Evolutionary conservation across 2,329 filamentous ascomycete species (phyloP).

Genomic region (Cercospora berteroae): DNA sequence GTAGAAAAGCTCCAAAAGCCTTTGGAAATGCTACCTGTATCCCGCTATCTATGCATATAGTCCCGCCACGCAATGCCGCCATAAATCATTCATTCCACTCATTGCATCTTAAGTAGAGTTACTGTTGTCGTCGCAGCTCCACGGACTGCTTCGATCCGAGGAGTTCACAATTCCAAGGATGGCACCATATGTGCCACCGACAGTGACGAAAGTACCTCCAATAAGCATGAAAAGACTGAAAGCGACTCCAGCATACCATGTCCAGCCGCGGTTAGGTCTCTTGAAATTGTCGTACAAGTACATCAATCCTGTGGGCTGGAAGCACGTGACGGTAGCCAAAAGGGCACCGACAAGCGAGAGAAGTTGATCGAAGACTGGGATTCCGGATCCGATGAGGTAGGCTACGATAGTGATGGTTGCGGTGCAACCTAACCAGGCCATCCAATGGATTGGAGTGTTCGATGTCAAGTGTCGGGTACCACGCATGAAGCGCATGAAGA

Average conservation of each 20-base stretch:
- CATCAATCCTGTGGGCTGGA: conserved; percentile 42
- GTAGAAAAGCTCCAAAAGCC: neutral
- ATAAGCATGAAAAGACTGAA: conserved; percentile 37
- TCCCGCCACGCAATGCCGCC: neutral
- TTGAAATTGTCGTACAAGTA: conserved; percentile 47
- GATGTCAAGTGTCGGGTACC: conserved; percentile 28
- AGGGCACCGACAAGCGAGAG: conserved; percentile 30
- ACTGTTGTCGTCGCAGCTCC: conserved; percentile 33
- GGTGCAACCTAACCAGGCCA: conserved; percentile 26
- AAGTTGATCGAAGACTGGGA: conserved; percentile 29
- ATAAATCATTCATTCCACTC: neutral
- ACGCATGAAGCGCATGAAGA: conserved; percentile 32
- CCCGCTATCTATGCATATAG: neutral
- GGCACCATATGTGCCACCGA: conserved; percentile 48
- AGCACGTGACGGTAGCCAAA: conserved; percentile 28
- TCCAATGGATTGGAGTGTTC: conserved; percentile 27
- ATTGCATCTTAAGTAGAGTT: conserved; percentile 28
- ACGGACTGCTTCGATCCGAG: conserved; percentile 17
- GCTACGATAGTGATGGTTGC: conserved; percentile 22
- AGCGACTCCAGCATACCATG: conserved; percentile 12
- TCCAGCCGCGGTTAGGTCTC: conserved; percentile 7
- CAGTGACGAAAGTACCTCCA: conserved; percentile 43
- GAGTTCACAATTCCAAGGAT: conserved; percentile 42
- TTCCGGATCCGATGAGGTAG: conserved; percentile 28
- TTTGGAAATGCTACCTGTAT: neutral